A percentile compares a stretch with the other conserved stretches of the same genome.
Conservation (phyloP, 768 basidiomycete genomes). For the Pisolithus sp. region DNA sequence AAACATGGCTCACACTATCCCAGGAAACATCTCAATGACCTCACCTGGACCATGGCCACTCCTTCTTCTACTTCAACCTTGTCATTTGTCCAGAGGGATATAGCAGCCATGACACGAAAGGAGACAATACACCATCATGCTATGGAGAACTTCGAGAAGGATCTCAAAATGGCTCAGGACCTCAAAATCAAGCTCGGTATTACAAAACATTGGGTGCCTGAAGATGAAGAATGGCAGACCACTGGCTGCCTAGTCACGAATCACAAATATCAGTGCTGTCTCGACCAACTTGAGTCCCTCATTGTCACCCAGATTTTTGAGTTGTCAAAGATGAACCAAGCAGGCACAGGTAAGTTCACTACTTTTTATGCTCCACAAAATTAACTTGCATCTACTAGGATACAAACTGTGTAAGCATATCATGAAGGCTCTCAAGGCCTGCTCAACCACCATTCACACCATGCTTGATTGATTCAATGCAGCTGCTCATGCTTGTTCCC, state of each 20-base stretch:
- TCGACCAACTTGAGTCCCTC: constrained; percentile 11
- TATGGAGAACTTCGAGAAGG: constrained; percentile 4
- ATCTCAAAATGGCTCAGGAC: constrained; percentile 3
- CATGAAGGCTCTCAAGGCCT: not conserved
- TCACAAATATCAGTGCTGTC: constrained; percentile 4
- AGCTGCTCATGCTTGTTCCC: too few species aligned
- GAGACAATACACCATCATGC: constrained; percentile 12
- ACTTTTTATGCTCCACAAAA: too few species aligned
- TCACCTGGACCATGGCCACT: too few species aligned
- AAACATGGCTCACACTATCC: not conserved
- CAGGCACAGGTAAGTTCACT: constrained; percentile 9
- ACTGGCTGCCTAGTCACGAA: not conserved
- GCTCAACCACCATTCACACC: constrained; percentile 8
- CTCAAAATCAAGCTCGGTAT: constrained; percentile 7
- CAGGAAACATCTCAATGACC: not conserved
- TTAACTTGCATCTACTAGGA: not conserved
- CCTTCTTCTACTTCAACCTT: too few species aligned
- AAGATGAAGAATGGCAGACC: constrained; percentile 5
- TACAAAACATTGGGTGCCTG: not conserved
- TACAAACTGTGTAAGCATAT: constrained; percentile 7
- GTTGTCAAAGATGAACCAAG: constrained; percentile 16
- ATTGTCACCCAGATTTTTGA: constrained; percentile 13
- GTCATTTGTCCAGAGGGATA: not conserved
- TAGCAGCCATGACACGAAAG: not conserved
- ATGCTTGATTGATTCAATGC: constrained; percentile 2